These are phyloP conservation scores for Hemisphaericaspora lyxosophila DNA, from an alignment of 1,139 yeast species.

Conservation along the genomic window DNA sequence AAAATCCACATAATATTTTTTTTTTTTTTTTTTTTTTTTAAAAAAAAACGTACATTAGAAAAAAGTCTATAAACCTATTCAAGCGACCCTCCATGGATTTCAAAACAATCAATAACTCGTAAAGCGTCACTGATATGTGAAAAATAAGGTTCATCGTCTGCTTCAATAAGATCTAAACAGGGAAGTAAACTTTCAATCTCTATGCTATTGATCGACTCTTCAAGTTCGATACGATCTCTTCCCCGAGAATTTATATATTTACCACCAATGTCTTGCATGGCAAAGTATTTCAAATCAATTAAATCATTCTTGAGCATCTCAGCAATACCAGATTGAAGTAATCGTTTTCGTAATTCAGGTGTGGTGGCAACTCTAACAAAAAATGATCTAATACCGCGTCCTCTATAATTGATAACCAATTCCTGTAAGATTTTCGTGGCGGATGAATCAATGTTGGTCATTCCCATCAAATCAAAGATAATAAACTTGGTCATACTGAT, in stretches of 20 bases:
- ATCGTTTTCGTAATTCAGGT: conserved; percentile 28
- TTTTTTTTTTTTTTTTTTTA: no score
- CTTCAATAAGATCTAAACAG: conserved; percentile 29
- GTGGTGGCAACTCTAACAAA: conserved; percentile 63
- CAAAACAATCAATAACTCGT: conserved; percentile 41
- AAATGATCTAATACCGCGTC: conserved; percentile 58
- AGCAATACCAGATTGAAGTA: conserved; percentile 34
- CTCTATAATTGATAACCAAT: conserved; percentile 54
- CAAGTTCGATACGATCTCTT: conserved; percentile 5
- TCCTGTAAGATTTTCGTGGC: conserved; percentile 76
- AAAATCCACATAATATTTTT: no score
- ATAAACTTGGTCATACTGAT: conserved; percentile 60
- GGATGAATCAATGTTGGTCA: conserved; percentile 84
- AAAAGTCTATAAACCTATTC: no score
- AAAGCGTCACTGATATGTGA: conserved; percentile 44
- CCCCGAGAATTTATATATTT: conserved; percentile 5
- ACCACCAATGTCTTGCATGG: conserved; percentile 19
- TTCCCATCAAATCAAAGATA: conserved; percentile 82
- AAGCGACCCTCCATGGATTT: conserved; percentile 13
- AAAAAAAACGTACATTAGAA: no score
- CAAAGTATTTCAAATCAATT: conserved; percentile 27
- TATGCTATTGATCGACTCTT: conserved; percentile 5
- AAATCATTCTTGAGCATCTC: conserved; percentile 28
- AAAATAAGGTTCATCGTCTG: conserved; percentile 32
- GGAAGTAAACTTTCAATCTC: conserved; percentile 15